Evolutionary conservation across 495 filamentous ascomycete species (phyloP), one percentile per base, ranked within the genome.

Genomic region (Hypoxylon lienhwacheense): DNA sequence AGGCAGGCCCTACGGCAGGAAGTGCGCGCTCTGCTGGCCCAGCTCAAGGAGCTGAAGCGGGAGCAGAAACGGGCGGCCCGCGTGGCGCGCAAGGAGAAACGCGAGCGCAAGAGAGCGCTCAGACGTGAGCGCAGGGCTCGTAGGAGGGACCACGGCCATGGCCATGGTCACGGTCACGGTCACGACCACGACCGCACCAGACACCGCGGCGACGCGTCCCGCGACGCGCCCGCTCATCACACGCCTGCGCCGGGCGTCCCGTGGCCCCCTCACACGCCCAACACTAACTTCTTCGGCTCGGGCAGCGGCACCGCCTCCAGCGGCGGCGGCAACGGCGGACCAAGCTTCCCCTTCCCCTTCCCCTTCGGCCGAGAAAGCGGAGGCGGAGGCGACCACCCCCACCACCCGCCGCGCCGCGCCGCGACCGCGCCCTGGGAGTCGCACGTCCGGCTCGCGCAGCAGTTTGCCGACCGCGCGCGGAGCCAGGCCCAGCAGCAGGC

Each of bases 1-100:
- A 44, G 55, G 22, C 42, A 64, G 21, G 60, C 53, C 5, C 5
- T 77, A 26, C 65, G 73, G 7, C 62, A 58, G 28, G 73, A 79
- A 36, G 73, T 77, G 15, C 67, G 59, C 32, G 49, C 49, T 0
- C 51, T 77, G 15, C 52, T 74, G 19, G 65, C 68, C 36, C 60
- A 65, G 14, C 73, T 76, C 66, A 72, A 72, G 46, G 55, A 53
- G 1, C 59, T 72, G 6, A 77, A 77, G 63, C 67, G 63, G 19
- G 50, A 69, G 26, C 76, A 79, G 55, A 69, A 60, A 40, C 51
- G 28, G 5, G 10, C 47, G 3, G 14, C 34, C 17, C 57, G 28
- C 32, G 17, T 35, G 0, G 12, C 28, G 10, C 61, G 55, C 8
- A 59, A 34, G 22, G 48, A 58, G 17, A 19, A 40, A 19, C 41